A percentile compares a stretch with the other conserved stretches of the same genome.
These are phyloP conservation scores for Helotiales sp. DNA, from an alignment of 2,329 filamentous ascomycete genomes.

Conservation along the genomic window DNA sequence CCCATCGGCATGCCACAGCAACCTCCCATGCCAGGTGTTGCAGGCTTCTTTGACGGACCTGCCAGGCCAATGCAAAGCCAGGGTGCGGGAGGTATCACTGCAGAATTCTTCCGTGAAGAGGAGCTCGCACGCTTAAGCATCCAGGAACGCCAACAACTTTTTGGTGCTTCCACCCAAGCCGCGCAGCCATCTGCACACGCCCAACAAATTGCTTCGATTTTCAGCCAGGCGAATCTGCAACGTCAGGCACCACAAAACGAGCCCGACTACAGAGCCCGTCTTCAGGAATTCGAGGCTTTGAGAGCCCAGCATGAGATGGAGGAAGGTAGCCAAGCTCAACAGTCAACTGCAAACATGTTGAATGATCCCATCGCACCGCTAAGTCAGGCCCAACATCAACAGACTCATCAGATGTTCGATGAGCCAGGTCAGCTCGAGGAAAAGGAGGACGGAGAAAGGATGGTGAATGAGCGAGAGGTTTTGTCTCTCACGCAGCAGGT, in stretches of 20 bases:
- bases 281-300: conserved; percentile 81
- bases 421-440: conserved; percentile 2
- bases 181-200: conserved; percentile 27
- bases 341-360: conserved; percentile 29
- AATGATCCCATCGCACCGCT: conserved; percentile 32
- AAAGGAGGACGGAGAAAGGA: not conserved
- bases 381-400: conserved; percentile 21
- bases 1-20: conserved; percentile 62
- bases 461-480: conserved; percentile 44
- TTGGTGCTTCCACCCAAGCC: conserved; percentile 24
- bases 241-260: conserved; percentile 61
- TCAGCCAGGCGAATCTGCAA: conserved; percentile 29
- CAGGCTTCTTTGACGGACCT: conserved; percentile 68
- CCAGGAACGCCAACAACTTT: conserved; percentile 30
- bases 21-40: conserved; percentile 49
- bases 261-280: conserved; percentile 57
- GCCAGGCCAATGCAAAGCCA: conserved; percentile 43
- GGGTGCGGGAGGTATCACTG: conserved; percentile 43
- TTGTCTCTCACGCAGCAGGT: conserved; percentile 83
- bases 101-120: conserved; percentile 66
- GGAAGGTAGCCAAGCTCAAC: conserved; percentile 31
- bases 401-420: conserved; percentile 21
- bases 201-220: conserved; percentile 32
- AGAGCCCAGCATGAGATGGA: conserved; percentile 69
- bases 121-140: conserved; percentile 70